phyloP scores from a whole-genome alignment of 495 filamentous ascomycete species.

The Rostrohypoxylon terebratum region DNA sequence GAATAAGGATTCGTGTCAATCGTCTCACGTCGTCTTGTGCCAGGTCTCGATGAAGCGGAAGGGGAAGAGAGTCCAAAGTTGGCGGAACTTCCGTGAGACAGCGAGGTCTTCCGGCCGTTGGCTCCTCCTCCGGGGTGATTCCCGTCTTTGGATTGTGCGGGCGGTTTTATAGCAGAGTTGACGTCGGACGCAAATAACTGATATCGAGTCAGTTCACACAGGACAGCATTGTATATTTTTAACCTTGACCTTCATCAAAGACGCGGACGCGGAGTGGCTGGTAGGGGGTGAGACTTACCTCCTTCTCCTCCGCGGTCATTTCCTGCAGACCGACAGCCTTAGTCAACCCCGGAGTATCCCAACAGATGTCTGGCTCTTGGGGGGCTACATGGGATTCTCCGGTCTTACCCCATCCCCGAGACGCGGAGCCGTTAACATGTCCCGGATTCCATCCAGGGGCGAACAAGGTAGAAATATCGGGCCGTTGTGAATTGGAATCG shows the following conservation, averaged over 20 bases:
- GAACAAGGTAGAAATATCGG: conserved; percentile 75
- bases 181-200: conserved; percentile 82
- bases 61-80: conserved; percentile 70
- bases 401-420: conserved; percentile 80
- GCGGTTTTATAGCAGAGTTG: conserved; percentile 92
- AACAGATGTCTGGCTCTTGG: conserved; percentile 83
- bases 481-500: conserved; percentile 63
- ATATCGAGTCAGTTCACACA: conserved; percentile 10
- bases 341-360: conserved; percentile 81
- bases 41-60: conserved; percentile 72
- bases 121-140: conserved; percentile 62
- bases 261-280: conserved; percentile 44
- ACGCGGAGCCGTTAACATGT: conserved; percentile 68
- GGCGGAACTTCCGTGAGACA: conserved; percentile 67
- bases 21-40: conserved; percentile 86
- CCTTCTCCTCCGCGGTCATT: conserved; percentile 85
- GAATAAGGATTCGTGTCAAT: conserved; percentile 78
- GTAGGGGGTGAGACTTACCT: conserved; percentile 66
- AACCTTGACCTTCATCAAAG: not conserved
- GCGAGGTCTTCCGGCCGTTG: conserved; percentile 78
- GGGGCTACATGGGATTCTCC: conserved; percentile 72
- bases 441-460: conserved; percentile 81
- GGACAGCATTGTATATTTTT: not conserved
- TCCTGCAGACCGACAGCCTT: conserved; percentile 79
- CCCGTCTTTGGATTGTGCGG: conserved; percentile 79